phyloP scores from a whole-genome alignment of 1,139 yeast genomes.

The Lodderomyces parapsilosis region DNA sequence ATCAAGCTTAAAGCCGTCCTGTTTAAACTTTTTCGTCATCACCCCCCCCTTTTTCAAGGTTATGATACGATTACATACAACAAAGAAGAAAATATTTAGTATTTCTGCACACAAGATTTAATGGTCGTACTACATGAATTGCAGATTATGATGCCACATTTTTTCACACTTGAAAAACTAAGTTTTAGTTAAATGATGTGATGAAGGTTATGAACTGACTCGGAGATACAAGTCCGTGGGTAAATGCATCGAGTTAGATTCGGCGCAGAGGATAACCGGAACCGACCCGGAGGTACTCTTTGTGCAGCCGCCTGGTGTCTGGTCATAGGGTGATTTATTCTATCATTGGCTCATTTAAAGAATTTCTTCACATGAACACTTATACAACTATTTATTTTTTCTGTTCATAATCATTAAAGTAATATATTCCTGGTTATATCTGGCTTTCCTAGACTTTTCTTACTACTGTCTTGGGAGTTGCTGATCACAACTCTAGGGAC shows the following conservation, averaged over 20 bases:
- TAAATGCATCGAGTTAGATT: too few relatives aligned
- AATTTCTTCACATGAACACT: too few relatives aligned
- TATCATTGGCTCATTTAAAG: too few relatives aligned
- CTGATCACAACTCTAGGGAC: not conserved
- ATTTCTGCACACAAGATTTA: not conserved
- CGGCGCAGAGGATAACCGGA: too few relatives aligned
- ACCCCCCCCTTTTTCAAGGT: not conserved
- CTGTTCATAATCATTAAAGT: too few relatives aligned
- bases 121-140: not conserved
- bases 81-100: not conserved
- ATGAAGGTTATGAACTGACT: not conserved
- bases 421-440: too few relatives aligned
- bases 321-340: too few relatives aligned
- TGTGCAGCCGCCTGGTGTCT: too few relatives aligned
- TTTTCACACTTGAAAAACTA: not conserved
- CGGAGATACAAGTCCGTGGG: not conserved
- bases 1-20: not conserved
- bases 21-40: not conserved
- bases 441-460: too few relatives aligned
- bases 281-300: too few relatives aligned
- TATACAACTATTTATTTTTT: too few relatives aligned
- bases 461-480: too few relatives aligned
- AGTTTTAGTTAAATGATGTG: not conserved
- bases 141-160: constrained; percentile 1
- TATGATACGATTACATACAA: not conserved